Evolutionary conservation across 23 red algal genomes (phyloP).

Genomic region (Gracilaria gracilis): DNA sequence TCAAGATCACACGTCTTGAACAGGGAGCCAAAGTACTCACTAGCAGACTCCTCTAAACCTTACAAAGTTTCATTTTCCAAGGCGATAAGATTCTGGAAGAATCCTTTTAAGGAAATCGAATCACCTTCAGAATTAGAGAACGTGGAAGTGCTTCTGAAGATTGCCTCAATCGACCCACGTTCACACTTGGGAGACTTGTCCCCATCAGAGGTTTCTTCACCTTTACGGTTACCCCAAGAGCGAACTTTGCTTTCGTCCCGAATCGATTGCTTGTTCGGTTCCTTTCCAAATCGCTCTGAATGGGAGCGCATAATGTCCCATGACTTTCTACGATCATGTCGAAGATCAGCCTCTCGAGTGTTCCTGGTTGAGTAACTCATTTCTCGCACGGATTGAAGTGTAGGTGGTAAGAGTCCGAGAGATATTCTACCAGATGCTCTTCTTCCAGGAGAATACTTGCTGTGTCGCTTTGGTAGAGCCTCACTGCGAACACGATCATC

Average conservation of each 20-base stretch:
- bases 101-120: conserved; percentile 33
- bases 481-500: background rate
- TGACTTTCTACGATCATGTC: background rate
- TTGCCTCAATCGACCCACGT: conserved; percentile 17
- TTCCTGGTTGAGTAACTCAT: conserved; percentile 5
- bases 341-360: background rate
- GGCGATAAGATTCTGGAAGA: conserved; percentile 32
- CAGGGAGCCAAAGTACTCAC: too few species aligned
- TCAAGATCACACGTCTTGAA: too few species aligned
- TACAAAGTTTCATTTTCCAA: conserved; percentile 32
- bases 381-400: conserved; percentile 12
- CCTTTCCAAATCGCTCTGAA: background rate
- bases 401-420: conserved; percentile 24
- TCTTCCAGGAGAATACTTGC: background rate
- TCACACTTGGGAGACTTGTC: background rate
- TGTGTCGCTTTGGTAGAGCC: background rate
- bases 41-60: background rate
- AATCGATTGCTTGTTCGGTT: background rate
- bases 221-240: background rate
- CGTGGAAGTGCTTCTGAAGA: conserved; percentile 9
- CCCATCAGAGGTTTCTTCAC: background rate
- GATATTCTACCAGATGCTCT: background rate
- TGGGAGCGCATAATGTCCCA: background rate
- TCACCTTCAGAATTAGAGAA: conserved; percentile 39
- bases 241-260: background rate